A percentile compares a stretch with the other conserved stretches of the same genome.
phyloP scores from a whole-genome alignment of 768 basidiomycete genomes.

The Boletus rubescentipes region DNA sequence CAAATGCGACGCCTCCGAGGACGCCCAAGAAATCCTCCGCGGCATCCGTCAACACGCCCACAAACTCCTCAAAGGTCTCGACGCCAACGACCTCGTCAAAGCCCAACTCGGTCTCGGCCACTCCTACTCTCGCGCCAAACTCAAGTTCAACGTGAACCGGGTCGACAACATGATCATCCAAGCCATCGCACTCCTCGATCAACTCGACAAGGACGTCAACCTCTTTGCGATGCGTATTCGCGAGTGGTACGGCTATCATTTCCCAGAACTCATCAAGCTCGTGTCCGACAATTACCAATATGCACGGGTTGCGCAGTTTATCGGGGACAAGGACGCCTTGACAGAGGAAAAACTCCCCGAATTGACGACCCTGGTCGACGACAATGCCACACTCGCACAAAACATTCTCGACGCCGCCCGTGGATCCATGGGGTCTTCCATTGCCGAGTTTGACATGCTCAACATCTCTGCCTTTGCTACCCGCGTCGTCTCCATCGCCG shows the following conservation, averaged over 20 bases:
- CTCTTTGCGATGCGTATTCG: constrained; percentile 97
- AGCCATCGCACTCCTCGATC: constrained; percentile 96
- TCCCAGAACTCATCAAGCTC: constrained; percentile 92
- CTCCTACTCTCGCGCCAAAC: constrained; percentile 95
- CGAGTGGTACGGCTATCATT: constrained; percentile 99
- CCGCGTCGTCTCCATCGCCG: constrained; percentile 87
- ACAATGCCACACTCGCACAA: constrained; percentile 82
- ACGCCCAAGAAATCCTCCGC: constrained; percentile 81
- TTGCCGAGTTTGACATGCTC: constrained; percentile 91
- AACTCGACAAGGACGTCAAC: constrained; percentile 99
- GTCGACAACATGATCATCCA: constrained; percentile 99
- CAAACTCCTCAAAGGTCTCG: constrained; percentile 86
- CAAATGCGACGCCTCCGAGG: constrained; percentile 78
- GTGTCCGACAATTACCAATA: constrained; percentile 95
- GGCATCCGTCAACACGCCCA: constrained; percentile 90
- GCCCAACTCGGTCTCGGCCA: constrained; percentile 97
- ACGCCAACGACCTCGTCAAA: constrained; percentile 83
- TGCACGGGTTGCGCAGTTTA: constrained; percentile 79
- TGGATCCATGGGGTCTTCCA: constrained; percentile 90
- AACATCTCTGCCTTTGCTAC: constrained; percentile 92
- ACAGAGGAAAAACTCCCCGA: constrained; percentile 78
- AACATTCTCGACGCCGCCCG: constrained; percentile 94
- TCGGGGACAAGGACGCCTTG: constrained; percentile 85
- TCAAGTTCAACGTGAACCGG: constrained; percentile 96
- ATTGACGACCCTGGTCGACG: constrained; percentile 75